Evolutionary conservation across 306 rosid genomes (phyloP).

Genomic region (Prunus dulcis): DNA sequence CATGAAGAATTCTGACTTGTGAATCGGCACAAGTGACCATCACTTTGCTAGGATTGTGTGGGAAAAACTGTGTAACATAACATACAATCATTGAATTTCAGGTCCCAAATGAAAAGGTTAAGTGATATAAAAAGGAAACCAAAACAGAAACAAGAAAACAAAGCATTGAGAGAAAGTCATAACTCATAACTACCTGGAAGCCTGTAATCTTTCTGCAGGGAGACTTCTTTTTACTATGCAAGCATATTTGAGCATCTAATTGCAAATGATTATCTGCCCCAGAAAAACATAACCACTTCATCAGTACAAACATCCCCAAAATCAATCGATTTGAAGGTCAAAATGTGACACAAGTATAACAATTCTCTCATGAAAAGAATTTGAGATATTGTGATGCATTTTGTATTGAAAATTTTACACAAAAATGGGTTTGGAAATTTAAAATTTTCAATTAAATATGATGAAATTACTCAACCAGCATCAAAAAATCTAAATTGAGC

Average conservation of each 20-base stretch:
- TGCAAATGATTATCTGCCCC: conserved; percentile 68
- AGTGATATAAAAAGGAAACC: background rate
- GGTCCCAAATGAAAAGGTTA: background rate
- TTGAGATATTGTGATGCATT: too few species aligned
- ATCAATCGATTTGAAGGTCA: background rate
- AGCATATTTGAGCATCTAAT: conserved; percentile 54
- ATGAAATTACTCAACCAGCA: background rate
- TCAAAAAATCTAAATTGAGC: background rate
- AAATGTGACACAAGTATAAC: too few species aligned
- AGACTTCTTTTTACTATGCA: conserved; percentile 71
- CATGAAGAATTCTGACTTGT: conserved; percentile 80
- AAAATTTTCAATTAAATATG: background rate
- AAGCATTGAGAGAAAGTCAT: conserved; percentile 12
- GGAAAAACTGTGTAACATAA: conserved; percentile 60
- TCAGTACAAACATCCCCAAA: background rate
- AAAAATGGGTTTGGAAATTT: too few species aligned
- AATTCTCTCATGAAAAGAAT: too few species aligned
- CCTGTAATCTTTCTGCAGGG: conserved; percentile 77
- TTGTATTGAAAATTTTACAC: too few species aligned
- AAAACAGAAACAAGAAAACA: conserved; percentile 10
- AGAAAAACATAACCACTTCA: conserved; percentile 18
- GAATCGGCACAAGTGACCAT: conserved; percentile 89
- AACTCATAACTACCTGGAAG: conserved; percentile 60
- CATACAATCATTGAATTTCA: conserved; percentile 2
- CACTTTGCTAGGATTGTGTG: conserved; percentile 64